phyloP scores from a whole-genome alignment of 805 yeast genomes.

The Saturnispora besseyi region DNA sequence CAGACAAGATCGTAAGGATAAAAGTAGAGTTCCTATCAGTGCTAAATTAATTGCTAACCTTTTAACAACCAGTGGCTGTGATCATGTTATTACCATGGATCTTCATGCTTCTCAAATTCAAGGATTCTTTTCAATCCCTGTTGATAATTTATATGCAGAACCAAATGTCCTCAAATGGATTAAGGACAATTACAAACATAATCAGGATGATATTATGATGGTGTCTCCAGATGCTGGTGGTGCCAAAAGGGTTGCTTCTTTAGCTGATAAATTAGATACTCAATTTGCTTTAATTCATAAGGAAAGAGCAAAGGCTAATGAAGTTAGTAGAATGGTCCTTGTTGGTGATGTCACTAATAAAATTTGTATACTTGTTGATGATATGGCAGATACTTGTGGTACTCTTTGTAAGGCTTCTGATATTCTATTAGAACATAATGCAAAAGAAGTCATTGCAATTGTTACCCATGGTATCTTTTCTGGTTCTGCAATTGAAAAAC shows the following conservation, averaged over 20 bases:
- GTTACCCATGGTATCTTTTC: slow-evolving; percentile 94
- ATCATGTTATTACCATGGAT: slow-evolving; percentile 95
- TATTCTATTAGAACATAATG: slow-evolving; percentile 69
- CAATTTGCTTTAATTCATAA: slow-evolving; percentile 94
- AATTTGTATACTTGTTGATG: slow-evolving; percentile 82
- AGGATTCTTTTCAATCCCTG: slow-evolving; percentile 93
- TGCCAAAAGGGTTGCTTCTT: slow-evolving; percentile 90
- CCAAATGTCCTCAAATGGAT: slow-evolving; percentile 83
- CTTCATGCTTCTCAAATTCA: slow-evolving; percentile 96
- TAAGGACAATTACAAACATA: slow-evolving; percentile 36
- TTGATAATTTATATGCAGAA: slow-evolving; percentile 91
- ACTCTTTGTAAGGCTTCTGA: slow-evolving; percentile 94
- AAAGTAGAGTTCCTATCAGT: slow-evolving; percentile 91
- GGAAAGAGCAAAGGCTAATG: slow-evolving; percentile 92
- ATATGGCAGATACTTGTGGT: slow-evolving; percentile 98
- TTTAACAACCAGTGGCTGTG: slow-evolving; percentile 88
- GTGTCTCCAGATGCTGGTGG: slow-evolving; percentile 99
- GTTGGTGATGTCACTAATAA: slow-evolving; percentile 89
- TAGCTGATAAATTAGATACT: slow-evolving; percentile 86
- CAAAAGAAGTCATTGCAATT: slow-evolving; percentile 79
- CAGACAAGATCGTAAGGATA: slow-evolving; percentile 94
- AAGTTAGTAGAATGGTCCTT: slow-evolving; percentile 87
- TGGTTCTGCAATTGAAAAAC: slow-evolving; percentile 68
- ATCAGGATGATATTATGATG: slow-evolving; percentile 52
- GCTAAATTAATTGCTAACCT: slow-evolving; percentile 90